Conservation (phyloP, 306 rosid species). For the Medicago lupulina region DNA sequence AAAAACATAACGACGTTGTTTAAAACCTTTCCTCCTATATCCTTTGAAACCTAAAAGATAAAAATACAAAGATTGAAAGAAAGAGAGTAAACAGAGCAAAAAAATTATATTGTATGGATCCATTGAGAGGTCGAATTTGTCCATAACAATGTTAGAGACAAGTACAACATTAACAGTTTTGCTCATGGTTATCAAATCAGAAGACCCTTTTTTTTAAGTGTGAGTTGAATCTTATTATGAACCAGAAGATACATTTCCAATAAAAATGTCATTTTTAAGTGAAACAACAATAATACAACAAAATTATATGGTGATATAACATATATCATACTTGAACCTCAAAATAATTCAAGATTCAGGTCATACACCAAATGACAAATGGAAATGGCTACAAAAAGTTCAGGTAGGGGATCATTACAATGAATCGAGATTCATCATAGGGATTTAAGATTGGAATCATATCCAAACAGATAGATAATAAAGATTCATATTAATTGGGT, state of each 20-base stretch:
- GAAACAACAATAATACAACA: not conserved
- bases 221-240: not conserved
- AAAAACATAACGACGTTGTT: not conserved
- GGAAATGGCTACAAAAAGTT: not conserved
- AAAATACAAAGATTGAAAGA: not conserved
- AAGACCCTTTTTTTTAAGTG: not conserved
- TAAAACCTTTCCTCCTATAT: not conserved
- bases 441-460: not conserved
- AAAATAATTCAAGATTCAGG: not conserved
- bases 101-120: not conserved
- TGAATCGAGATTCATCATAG: not conserved
- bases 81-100: not conserved
- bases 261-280: not conserved
- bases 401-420: not conserved
- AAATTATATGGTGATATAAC: not conserved
- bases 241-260: not conserved
- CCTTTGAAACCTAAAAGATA: not conserved
- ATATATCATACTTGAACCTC: not conserved
- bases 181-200: not conserved
- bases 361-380: not conserved
- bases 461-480: not conserved
- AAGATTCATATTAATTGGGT: not conserved
- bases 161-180: not conserved
- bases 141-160: slow-evolving; percentile 33
- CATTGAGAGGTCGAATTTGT: not conserved